Base-by-base conservation (phyloP, 1,284 basidiomycete species). In the Boletus semigastroideus region DNA sequence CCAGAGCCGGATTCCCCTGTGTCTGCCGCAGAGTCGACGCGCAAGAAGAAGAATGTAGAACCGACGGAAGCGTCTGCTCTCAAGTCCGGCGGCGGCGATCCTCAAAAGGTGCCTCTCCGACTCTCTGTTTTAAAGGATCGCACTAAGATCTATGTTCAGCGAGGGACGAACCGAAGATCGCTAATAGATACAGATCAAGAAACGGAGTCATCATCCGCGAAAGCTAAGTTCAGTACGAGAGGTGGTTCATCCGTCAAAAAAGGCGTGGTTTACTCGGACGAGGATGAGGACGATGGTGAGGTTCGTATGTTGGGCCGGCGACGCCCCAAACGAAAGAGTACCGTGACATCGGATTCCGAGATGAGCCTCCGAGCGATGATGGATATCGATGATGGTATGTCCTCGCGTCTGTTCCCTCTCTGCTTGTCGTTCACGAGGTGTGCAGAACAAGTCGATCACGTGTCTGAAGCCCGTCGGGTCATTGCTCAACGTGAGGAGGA, bases 321-420 rank as follows among this genome's bases (percentile, higher is more conserved):
- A 42, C 65, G 63, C 17, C 42, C 16, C 4, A 64, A 50, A 42
- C 48, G 43, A 52, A 63, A 49, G 51, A 52, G 47, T 39, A 45
- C 42, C 27, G 22, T 50, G 17, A 58, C 58, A 16, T 65, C 66
- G 6, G 68, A 73, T 28, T 65, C 65, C 2, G 72, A 77, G 57
- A 67, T 59, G 54, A 82, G 80, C 43, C 65, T 83, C 28, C 71
- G 71, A 40, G 83, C 79, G 12, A 79, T 90, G 75, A 89, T 90
- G 87, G 87, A 90, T 50, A 77, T 89, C 48, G 84, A 87, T 55
- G 86, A 90, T 63, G 80, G 85, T 85, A 48, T 33, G 75, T 57
- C 44, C 48, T 41, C 40, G 27, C 10, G 9, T n/a, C 20, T 37
- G 36, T 1, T n/a, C 17, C 2, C 13, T 22, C 0, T 42, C 7